Conservation (phyloP, 257 asterid genomes). For the Solanum medicagineum region DNA sequence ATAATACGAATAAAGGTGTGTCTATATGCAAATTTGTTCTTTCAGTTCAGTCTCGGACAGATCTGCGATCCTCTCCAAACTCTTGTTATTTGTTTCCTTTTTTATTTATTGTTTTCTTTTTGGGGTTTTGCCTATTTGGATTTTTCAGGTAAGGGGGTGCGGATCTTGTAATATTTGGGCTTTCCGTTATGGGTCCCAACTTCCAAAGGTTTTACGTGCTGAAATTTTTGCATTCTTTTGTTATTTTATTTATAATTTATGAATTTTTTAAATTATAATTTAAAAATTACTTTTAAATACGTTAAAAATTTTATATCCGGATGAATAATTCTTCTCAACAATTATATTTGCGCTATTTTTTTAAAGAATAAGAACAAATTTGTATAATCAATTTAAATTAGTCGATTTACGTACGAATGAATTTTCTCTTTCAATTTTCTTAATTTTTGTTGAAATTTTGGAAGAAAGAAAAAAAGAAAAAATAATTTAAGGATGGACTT, state of each 20-base stretch:
- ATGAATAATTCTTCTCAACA: background rate
- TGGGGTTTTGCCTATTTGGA: background rate
- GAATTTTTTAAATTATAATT: background rate
- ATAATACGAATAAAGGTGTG: background rate
- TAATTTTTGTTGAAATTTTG: background rate
- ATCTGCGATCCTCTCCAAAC: slow-evolving; percentile 3
- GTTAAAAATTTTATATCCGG: background rate
- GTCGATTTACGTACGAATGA: background rate
- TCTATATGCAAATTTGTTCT: background rate
- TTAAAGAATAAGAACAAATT: background rate
- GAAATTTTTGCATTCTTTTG: background rate
- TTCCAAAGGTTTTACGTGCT: background rate
- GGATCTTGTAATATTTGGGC: background rate
- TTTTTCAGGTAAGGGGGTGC: background rate
- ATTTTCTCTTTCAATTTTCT: background rate
- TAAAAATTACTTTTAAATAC: background rate
- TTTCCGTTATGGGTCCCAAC: background rate
- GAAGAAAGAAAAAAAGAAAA: background rate
- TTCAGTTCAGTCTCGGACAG: slow-evolving; percentile 5
- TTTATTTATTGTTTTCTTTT: background rate
- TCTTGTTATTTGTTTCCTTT: background rate
- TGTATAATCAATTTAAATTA: too few relatives aligned
- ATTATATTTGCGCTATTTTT: background rate
- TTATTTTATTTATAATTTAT: background rate
- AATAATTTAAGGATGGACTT: background rate